These are phyloP conservation scores for Trichoderma koningii DNA, from an alignment of 2,329 filamentous ascomycete species.

Conservation along the genomic window DNA sequence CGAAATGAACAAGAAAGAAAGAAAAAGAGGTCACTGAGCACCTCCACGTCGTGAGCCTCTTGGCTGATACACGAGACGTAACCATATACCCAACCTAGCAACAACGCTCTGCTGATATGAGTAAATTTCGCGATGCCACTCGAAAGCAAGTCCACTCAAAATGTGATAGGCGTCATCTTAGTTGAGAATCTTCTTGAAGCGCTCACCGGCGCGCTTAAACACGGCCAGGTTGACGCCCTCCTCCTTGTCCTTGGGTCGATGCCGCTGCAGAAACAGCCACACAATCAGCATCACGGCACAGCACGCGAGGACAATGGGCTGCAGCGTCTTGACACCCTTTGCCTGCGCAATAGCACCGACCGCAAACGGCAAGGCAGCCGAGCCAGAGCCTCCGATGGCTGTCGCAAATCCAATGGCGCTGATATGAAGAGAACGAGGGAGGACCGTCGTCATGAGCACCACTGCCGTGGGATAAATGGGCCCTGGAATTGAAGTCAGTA, in stretches of 20 bases:
- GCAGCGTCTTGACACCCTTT: constrained; percentile 56
- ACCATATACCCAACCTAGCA: neutral
- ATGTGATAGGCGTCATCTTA: neutral
- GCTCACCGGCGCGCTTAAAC: neutral
- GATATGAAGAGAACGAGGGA: constrained; percentile 74
- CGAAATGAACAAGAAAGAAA: too few species aligned
- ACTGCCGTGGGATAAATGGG: constrained; percentile 77
- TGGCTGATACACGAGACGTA: neutral
- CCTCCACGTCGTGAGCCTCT: neutral
- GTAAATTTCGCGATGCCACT: neutral
- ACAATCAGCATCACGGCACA: constrained; percentile 10
- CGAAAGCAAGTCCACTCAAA: neutral
- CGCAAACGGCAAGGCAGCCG: constrained; percentile 65
- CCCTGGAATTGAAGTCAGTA: constrained; percentile 60
- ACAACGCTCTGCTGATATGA: neutral
- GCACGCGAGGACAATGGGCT: constrained; percentile 21
- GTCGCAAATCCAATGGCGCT: constrained; percentile 79
- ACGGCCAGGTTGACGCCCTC: neutral
- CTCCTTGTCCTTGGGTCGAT: constrained; percentile 20
- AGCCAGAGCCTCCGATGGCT: constrained; percentile 74
- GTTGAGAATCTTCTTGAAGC: neutral
- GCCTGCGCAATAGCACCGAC: constrained; percentile 67
- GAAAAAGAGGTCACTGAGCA: too few species aligned
- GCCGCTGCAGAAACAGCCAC: constrained; percentile 16
- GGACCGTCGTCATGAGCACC: constrained; percentile 70